Evolutionary conservation across 768 basidiomycete genomes (phyloP).

Genomic region (Grammothele lineata): DNA sequence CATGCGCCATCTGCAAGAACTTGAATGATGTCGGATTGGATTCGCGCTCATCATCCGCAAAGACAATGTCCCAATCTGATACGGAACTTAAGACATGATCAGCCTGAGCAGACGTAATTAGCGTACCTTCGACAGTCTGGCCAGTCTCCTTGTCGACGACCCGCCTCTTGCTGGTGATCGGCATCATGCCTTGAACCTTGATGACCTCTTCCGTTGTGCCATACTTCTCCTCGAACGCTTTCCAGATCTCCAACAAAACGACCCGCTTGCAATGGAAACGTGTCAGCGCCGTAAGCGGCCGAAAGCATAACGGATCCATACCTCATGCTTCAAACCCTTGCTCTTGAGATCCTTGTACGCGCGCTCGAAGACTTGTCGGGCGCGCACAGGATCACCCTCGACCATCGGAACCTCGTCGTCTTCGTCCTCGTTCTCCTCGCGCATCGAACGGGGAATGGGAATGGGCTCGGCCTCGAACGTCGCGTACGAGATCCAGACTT

Average conservation of each 20-base stretch:
- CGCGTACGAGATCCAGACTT: constrained; percentile 96
- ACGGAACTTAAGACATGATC: background rate
- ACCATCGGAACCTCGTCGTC: constrained; percentile 51
- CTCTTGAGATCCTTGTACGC: constrained; percentile 85
- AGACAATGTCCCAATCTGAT: constrained; percentile 90
- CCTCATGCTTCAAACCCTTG: constrained; percentile 85
- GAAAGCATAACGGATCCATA: constrained; percentile 32
- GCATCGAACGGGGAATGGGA: constrained; percentile 54
- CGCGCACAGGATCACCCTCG: constrained; percentile 65
- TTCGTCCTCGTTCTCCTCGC: constrained; percentile 65
- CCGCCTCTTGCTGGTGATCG: constrained; percentile 81
- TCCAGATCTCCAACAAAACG: constrained; percentile 91
- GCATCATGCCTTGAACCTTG: constrained; percentile 91
- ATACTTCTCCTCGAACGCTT: constrained; percentile 81
- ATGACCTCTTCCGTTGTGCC: constrained; percentile 70
- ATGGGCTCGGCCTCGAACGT: constrained; percentile 84
- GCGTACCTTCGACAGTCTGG: constrained; percentile 68
- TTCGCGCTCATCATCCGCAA: constrained; percentile 94
- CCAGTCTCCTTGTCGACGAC: constrained; percentile 82
- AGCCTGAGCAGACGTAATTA: background rate
- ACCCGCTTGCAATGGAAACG: constrained; percentile 68
- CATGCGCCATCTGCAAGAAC: constrained; percentile 92
- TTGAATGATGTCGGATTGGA: constrained; percentile 92
- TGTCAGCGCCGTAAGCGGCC: background rate
- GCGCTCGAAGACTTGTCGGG: constrained; percentile 78